Conservation (phyloP, 225 moss, liverwort and hornwort genomes). For the Marchantia paleacea region DNA sequence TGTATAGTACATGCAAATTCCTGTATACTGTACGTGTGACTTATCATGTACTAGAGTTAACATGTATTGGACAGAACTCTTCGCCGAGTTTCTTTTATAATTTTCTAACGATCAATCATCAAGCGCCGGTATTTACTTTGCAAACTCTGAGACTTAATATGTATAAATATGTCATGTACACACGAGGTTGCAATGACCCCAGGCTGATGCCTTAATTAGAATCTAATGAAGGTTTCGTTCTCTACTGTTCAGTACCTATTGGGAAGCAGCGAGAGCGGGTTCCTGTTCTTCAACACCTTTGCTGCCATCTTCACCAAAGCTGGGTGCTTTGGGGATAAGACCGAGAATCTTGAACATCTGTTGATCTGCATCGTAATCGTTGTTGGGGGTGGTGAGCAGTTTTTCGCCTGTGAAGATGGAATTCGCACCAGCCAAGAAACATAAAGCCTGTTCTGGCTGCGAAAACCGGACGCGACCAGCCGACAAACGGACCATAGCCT, state of each 20-base stretch:
- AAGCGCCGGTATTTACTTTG: too few species aligned
- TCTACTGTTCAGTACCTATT: background rate
- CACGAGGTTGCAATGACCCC: too few species aligned
- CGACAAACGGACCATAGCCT: conserved; percentile 92
- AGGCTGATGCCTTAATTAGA: too few species aligned
- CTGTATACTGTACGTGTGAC: too few species aligned
- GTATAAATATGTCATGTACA: too few species aligned
- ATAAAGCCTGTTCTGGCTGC: conserved; percentile 90
- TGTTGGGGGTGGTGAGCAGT: conserved; percentile 93
- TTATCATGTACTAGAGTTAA: too few species aligned
- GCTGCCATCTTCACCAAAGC: conserved; percentile 54
- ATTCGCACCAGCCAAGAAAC: conserved; percentile 96
- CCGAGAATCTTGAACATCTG: conserved; percentile 92
- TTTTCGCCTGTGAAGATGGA: conserved; percentile 96
- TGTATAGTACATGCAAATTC: too few species aligned
- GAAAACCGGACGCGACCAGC: conserved; percentile 95
- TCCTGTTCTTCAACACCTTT: background rate
- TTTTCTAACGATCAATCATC: too few species aligned
- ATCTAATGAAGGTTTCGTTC: background rate
- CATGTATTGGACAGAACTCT: too few species aligned
- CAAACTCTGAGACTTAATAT: too few species aligned
- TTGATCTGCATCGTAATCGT: conserved; percentile 78
- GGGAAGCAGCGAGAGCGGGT: background rate
- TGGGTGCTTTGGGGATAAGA: conserved; percentile 81
- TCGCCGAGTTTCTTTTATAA: too few species aligned